These are phyloP conservation scores for Candida sp. DNA, from an alignment of 1,139 yeast genomes.

Conservation along the genomic window DNA sequence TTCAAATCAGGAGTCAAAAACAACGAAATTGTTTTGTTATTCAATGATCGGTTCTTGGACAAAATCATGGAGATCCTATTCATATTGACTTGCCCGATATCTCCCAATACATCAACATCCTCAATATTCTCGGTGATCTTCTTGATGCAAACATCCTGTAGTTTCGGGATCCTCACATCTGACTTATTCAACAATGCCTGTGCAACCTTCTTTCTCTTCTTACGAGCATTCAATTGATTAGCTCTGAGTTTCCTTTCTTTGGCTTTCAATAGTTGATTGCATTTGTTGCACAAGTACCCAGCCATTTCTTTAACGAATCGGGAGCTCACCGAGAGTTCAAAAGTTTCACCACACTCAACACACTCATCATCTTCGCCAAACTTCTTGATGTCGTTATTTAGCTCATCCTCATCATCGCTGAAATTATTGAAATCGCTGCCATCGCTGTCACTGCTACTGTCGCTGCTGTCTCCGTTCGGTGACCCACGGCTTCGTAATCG, in stretches of 20 bases:
- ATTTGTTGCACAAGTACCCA: conserved; percentile 70
- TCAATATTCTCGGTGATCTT: conserved; percentile 75
- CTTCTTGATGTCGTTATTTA: conserved; percentile 26
- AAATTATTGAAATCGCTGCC: conserved; percentile 23
- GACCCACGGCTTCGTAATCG: conserved; percentile 18
- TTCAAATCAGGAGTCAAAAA: conserved; percentile 67
- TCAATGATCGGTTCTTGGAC: conserved; percentile 79
- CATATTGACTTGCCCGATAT: conserved; percentile 70
- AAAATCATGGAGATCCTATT: conserved; percentile 74
- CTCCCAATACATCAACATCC: conserved; percentile 80
- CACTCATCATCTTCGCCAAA: conserved; percentile 59
- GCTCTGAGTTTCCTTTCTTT: conserved; percentile 49
- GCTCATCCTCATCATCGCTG: conserved; percentile 32
- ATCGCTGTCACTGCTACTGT: conserved; percentile 30
- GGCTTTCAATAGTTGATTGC: conserved; percentile 52
- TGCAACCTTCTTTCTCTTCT: conserved; percentile 78
- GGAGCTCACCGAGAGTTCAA: conserved; percentile 69
- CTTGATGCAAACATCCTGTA: conserved; percentile 83
- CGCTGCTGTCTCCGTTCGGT: conserved; percentile 27
- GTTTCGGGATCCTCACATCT: conserved; percentile 62
- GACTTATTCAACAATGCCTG: conserved; percentile 80
- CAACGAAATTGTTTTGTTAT: conserved; percentile 69
- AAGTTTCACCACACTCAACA: conserved; percentile 59
- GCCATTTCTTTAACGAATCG: conserved; percentile 49
- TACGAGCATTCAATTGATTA: conserved; percentile 66